These are phyloP conservation scores for Suillus ampliporus DNA, from an alignment of 768 basidiomycete species.

Conservation along the genomic window DNA sequence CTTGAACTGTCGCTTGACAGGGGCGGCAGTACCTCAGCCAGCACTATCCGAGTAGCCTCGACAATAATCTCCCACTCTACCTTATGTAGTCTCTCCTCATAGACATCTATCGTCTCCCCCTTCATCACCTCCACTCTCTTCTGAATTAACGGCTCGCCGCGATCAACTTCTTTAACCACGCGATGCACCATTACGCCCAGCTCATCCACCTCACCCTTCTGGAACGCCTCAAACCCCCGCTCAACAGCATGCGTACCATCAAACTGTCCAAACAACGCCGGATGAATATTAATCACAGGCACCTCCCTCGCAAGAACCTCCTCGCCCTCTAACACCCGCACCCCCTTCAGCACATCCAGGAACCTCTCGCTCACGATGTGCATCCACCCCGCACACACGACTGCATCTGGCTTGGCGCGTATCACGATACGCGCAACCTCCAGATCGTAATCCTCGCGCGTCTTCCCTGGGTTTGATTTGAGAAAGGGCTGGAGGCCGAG, in stretches of 20 bases:
- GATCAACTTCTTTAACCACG: too few species aligned
- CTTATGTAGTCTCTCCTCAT: slow-evolving; percentile 78
- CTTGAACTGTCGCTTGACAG: slow-evolving; percentile 16
- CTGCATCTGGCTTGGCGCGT: slow-evolving; percentile 71
- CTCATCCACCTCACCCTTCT: slow-evolving; percentile 75
- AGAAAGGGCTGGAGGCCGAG: slow-evolving; percentile 86
- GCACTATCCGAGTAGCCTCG: slow-evolving; percentile 73
- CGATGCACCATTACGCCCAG: slow-evolving; percentile 74
- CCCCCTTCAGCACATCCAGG: slow-evolving; percentile 65
- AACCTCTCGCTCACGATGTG: slow-evolving; percentile 89
- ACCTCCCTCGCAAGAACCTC: slow-evolving; percentile 45
- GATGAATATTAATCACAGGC: slow-evolving; percentile 95
- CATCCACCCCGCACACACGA: slow-evolving; percentile 99
- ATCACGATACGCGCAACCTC: slow-evolving; percentile 77
- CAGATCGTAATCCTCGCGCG: slow-evolving; percentile 83
- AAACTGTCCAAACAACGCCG: slow-evolving; percentile 94
- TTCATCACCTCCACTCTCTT: slow-evolving; percentile 20
- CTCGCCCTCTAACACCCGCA: slow-evolving; percentile 40
- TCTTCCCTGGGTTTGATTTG: slow-evolving; percentile 71
- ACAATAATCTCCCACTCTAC: slow-evolving; percentile 94
- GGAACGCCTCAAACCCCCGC: slow-evolving; percentile 88
- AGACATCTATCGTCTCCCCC: slow-evolving; percentile 73
- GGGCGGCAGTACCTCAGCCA: slow-evolving; percentile 55
- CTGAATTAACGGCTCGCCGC: too few species aligned
- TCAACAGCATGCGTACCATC: slow-evolving; percentile 93